Evolutionary conservation across 805 yeast genomes (phyloP), one percentile per base, ranked within the genome.

Genomic region (Ogataea paraovalis): DNA sequence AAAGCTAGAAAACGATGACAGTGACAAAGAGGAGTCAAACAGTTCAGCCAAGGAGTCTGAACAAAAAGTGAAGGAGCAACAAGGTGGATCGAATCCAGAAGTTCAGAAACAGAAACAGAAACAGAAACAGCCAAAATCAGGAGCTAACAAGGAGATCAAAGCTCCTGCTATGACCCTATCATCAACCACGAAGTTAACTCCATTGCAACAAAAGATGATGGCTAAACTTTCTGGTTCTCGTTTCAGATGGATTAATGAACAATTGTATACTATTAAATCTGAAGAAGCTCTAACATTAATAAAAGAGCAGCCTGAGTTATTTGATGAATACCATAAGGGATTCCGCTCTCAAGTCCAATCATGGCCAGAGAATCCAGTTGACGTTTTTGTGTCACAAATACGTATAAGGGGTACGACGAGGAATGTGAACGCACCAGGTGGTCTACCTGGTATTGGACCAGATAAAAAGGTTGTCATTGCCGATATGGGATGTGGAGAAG

Each of bases 401-500:
- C 79, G 79, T 50, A 61, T 66, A 25, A 72, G 89, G 58, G 72
- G 82, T 1, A 64, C 72, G 12, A 84, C 76, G 59, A 82, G 84
- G n/a, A 56, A 56, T 47, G 80, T 90, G 4, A 88, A 85, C 65
- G 96, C 97, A 0, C 98, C 98, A 3, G 98, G 98, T 54, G 98
- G 97, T 2, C 74, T 91, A 46, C 97, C 97, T 1, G 95, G 94
- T 18, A 62, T 81, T 34, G 65, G 62, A 7, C 65, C 69, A 14
- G 66, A 63, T n/a, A 68, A 80, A 47, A 75, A 76, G 49, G 82
- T 92, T 33, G 89, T 86, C 3, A 78, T 94, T 49, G 97, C 98
- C 0, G 99, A 94, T 69, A 92, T 94, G 98, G 99, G 99, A 10
- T 94, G 99, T 66, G 99, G 99, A 47, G 99, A 94, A 67, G 99